Percentiles rank a stretch among this genome's conserved stretches.
phyloP scores from a whole-genome alignment of 768 basidiomycete species.

The Psilocybe cubensis region DNA sequence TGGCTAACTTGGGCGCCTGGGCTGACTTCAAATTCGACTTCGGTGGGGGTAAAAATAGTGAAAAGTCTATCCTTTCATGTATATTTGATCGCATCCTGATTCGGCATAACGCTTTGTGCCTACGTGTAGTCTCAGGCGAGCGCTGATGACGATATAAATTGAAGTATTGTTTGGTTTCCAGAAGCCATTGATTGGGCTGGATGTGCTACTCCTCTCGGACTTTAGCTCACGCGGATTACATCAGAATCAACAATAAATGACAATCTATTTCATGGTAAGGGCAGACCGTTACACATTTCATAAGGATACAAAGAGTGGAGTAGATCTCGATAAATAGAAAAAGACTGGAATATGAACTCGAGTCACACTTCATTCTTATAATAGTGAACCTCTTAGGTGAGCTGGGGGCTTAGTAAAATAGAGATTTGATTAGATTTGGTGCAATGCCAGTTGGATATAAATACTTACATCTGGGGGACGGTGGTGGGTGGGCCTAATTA shows the following conservation, averaged over 20 bases:
- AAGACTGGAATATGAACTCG: neutral
- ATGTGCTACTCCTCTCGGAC: too few species aligned
- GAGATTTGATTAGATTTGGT: neutral
- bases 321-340: neutral
- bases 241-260: too few species aligned
- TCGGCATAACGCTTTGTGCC: too few species aligned
- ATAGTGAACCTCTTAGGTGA: neutral
- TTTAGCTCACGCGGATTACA: too few species aligned
- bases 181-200: too few species aligned
- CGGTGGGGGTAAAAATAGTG: neutral
- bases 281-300: too few species aligned
- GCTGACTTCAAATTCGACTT: neutral
- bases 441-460: neutral
- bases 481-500: constrained; percentile 11
- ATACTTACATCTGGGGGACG: constrained; percentile 13
- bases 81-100: neutral
- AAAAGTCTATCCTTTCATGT: neutral
- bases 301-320: too few species aligned
- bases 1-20: neutral
- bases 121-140: too few species aligned
- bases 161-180: too few species aligned
- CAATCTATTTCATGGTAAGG: too few species aligned
- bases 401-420: neutral
- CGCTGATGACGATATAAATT: too few species aligned
- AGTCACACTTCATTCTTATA: neutral